Conservation (phyloP, 2,329 filamentous ascomycete species). For the Trichoderma koningiopsis region DNA sequence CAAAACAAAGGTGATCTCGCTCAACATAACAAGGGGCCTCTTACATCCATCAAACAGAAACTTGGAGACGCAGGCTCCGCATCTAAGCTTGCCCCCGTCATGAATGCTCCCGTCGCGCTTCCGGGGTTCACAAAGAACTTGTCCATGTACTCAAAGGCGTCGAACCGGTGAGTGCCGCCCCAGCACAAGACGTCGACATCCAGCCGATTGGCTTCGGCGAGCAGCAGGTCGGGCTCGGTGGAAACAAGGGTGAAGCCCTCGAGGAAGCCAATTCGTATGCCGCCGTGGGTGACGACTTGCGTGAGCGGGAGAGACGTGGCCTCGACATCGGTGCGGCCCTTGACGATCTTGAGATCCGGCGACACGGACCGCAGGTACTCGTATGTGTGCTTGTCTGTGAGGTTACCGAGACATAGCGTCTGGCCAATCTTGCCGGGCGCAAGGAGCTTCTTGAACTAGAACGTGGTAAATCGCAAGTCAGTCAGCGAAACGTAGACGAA, state of each 20-base stretch:
- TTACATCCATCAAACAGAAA: slow-evolving; percentile 97
- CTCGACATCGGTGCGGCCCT: slow-evolving; percentile 67
- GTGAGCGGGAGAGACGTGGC: slow-evolving; percentile 66
- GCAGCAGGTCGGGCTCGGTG: slow-evolving; percentile 65
- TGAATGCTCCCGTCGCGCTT: slow-evolving; percentile 65
- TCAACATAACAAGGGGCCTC: slow-evolving; percentile 42
- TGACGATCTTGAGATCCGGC: slow-evolving; percentile 71
- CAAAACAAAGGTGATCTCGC: neutral
- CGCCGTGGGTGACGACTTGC: slow-evolving; percentile 67
- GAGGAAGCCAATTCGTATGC: slow-evolving; percentile 66
- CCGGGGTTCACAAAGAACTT: slow-evolving; percentile 74
- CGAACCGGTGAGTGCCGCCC: slow-evolving; percentile 68
- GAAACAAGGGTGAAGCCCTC: slow-evolving; percentile 70
- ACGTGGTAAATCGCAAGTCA: slow-evolving; percentile 23
- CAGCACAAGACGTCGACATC: slow-evolving; percentile 71
- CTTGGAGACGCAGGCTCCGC: slow-evolving; percentile 80
- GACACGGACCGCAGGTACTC: slow-evolving; percentile 76
- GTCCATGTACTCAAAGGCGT: slow-evolving; percentile 73
- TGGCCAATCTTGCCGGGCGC: slow-evolving; percentile 82
- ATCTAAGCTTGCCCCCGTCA: slow-evolving; percentile 58
- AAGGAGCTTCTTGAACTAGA: slow-evolving; percentile 81
- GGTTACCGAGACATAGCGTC: slow-evolving; percentile 77
- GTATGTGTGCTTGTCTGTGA: slow-evolving; percentile 78
- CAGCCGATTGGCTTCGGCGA: slow-evolving; percentile 68
- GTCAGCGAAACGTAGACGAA: slow-evolving; percentile 29